Base-by-base conservation (phyloP, 2,329 filamentous ascomycete genomes). In the Talaromyces sp. region DNA sequence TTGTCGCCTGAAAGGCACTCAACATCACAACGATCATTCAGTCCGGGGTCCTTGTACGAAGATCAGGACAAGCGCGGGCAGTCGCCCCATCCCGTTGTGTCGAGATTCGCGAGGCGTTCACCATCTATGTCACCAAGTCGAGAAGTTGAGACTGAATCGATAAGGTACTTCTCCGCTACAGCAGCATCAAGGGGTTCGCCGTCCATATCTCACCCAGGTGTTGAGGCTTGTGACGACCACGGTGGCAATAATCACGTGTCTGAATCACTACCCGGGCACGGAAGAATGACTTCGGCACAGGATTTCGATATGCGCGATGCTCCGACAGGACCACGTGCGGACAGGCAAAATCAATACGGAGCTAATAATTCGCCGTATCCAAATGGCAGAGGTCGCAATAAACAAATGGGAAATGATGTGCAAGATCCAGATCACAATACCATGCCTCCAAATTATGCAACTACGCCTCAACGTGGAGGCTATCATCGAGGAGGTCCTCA, bases 401-500 rank as follows among this genome's bases (percentile, higher is more conserved):
- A 81, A 22, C 83, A 74, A 43, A 65, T 71, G 50, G 65, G 68
- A 64, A 80, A 82, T 69, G 75, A 86, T 5, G 27, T 50, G 47
- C 84, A 82, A 67, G 80, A 80, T 25, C 75, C 77, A 66, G 70
- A 69, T 35, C 72, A 73, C 7, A 87, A 85, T 5, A 86, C 86
- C 19, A 81, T 83, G 70, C 83, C 87, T 64, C 82, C 85, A 57
- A 82, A 84, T 50, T 83, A 80, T 68, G 77, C 81, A 27, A 78
- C 76, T 49, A 78, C 75, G 74, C 69, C 80, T 17, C 82, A 82
- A 69, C 79, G 87, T 69, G 86, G 86, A 69, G 84, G 82, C 17
- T 89, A 87, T 71, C 85, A 89, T 61, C 87, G 87, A 41, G 85
- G 83, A 66, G 83, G 86, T 63, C 87, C 85, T 71, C 74, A 76